phyloP scores from a whole-genome alignment of 495 filamentous ascomycete genomes.

The Paragyromitra xinjiangensis region DNA sequence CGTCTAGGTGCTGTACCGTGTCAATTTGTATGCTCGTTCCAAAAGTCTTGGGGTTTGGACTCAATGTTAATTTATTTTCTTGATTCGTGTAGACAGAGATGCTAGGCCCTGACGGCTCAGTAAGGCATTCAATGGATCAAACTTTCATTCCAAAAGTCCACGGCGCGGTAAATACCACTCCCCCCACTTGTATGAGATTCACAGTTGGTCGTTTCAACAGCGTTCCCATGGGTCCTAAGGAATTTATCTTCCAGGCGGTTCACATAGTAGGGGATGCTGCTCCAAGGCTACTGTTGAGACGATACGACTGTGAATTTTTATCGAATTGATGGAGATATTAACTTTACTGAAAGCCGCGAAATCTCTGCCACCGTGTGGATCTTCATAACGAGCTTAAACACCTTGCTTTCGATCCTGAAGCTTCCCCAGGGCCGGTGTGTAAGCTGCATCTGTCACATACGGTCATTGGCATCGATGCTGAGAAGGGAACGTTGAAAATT shows the following conservation, averaged over 20 bases:
- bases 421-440: slow-evolving; percentile 59
- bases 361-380: slow-evolving; percentile 64
- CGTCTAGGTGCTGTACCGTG: slow-evolving; percentile 59
- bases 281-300: not conserved
- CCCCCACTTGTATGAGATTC: not conserved
- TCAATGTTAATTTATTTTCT: not conserved
- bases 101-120: slow-evolving; percentile 2
- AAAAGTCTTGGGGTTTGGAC: no score
- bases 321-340: not conserved
- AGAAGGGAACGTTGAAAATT: slow-evolving; percentile 61
- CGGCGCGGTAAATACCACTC: slow-evolving; percentile 41
- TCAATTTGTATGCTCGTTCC: slow-evolving; percentile 13
- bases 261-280: not conserved
- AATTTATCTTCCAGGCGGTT: not conserved
- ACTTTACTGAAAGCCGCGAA: slow-evolving; percentile 61
- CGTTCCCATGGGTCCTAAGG: not conserved
- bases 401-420: slow-evolving; percentile 60
- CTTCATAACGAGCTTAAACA: slow-evolving; percentile 64
- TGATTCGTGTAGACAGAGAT: slow-evolving; percentile 30
- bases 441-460: slow-evolving; percentile 60
- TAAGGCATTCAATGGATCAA: slow-evolving; percentile 7
- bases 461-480: slow-evolving; percentile 62
- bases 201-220: slow-evolving; percentile 9
- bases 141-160: slow-evolving; percentile 14
- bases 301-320: not conserved